Conservation (phyloP, 495 filamentous ascomycete species). For the Penicillium silybi region DNA sequence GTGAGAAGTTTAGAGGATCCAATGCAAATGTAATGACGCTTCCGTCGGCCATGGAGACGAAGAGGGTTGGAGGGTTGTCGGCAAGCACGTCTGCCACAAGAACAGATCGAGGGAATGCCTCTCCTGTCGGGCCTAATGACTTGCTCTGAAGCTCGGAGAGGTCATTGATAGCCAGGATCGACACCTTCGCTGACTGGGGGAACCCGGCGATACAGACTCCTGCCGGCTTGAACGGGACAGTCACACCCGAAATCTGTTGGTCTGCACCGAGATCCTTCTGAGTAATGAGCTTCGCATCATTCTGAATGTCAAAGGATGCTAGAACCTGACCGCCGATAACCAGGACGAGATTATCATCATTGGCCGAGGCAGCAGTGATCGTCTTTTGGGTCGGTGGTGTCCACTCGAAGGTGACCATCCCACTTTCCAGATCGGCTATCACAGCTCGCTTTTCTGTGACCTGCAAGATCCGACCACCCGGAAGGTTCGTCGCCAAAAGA, state of each 20-base stretch:
- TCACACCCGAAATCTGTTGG: conserved; percentile 80
- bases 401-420: conserved; percentile 67
- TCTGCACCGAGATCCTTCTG: conserved; percentile 57
- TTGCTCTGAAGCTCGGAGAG: conserved; percentile 62
- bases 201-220: conserved; percentile 73
- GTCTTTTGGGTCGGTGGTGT: conserved; percentile 47
- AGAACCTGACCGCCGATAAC: conserved; percentile 67
- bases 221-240: conserved; percentile 50
- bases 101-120: conserved; percentile 78
- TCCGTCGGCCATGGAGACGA: conserved; percentile 93
- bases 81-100: conserved; percentile 68
- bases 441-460: conserved; percentile 63
- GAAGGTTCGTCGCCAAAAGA: conserved; percentile 63
- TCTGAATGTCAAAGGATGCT: conserved; percentile 58
- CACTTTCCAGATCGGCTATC: conserved; percentile 65
- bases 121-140: conserved; percentile 51
- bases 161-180: conserved; percentile 60
- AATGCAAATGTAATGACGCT: conserved; percentile 82
- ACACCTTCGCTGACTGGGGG: conserved; percentile 72
- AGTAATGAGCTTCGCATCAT: conserved; percentile 52
- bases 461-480: conserved; percentile 65
- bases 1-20: conserved; percentile 49
- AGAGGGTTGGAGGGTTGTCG: conserved; percentile 65
- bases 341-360: conserved; percentile 62
- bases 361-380: conserved; percentile 79